Conservation (phyloP, 257 asterid genomes). For the Verbascum thapsus region DNA sequence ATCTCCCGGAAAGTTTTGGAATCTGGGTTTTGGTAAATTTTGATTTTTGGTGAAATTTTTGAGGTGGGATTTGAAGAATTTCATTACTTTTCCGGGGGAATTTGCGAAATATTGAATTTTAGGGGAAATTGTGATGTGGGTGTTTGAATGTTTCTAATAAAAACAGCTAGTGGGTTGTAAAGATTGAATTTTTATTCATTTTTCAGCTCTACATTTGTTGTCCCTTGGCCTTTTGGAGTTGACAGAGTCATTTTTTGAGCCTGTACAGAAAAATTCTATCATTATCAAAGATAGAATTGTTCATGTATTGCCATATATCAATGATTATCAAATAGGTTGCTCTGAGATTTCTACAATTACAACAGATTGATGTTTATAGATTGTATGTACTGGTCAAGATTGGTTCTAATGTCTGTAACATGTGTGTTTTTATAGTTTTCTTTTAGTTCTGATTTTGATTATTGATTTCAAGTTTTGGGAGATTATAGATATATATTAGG, state of each 20-base stretch:
- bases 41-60: constrained; percentile 37
- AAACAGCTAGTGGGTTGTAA: constrained; percentile 18
- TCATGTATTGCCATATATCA: constrained; percentile 8
- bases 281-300: constrained; percentile 44
- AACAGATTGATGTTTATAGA: constrained; percentile 31
- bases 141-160: constrained; percentile 20
- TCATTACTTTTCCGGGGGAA: constrained; percentile 23
- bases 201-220: constrained; percentile 27
- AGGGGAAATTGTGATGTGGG: constrained; percentile 33
- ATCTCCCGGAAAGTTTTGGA: constrained; percentile 43
- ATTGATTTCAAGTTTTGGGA: constrained; percentile 27
- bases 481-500: constrained; percentile 26
- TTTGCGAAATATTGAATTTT: constrained; percentile 35
- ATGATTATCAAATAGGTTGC: constrained; percentile 43
- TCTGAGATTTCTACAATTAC: constrained; percentile 38
- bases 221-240: constrained; percentile 34
- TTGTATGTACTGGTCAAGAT: constrained; percentile 36
- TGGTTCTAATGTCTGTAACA: constrained; percentile 38
- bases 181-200: constrained; percentile 27
- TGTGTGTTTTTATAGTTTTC: neutral
- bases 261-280: constrained; percentile 54
- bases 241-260: constrained; percentile 37
- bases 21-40: no score
- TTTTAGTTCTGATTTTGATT: constrained; percentile 22
- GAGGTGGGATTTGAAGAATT: constrained; percentile 30